phyloP scores from a whole-genome alignment of 257 asterid species.

The Ilex asprella region DNA sequence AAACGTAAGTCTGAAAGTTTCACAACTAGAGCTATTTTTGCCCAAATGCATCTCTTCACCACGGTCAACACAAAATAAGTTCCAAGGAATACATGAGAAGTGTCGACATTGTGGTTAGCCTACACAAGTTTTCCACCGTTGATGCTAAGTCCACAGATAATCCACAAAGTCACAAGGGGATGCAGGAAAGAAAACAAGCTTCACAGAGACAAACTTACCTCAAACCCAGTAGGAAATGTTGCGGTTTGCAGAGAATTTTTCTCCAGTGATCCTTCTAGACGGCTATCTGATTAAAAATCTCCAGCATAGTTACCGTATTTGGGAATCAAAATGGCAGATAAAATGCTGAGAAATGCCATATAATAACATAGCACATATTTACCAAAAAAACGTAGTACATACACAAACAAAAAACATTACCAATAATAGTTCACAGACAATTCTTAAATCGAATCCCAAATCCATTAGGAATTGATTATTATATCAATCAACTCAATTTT shows the following conservation, averaged over 20 bases:
- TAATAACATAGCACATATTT: not conserved
- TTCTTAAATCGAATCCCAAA: not conserved
- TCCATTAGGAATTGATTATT: not conserved
- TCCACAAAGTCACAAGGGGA: not conserved
- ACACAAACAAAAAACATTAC: not conserved
- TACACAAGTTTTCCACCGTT: too few relatives aligned
- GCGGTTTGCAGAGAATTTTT: not conserved
- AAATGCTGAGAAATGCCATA: not conserved
- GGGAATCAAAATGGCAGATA: not conserved
- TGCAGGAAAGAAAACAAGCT: not conserved
- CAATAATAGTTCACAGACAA: too few relatives aligned
- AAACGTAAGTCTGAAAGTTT: too few relatives aligned
- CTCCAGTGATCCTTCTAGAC: not conserved
- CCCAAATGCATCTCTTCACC: too few relatives aligned
- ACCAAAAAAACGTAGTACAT: too few relatives aligned
- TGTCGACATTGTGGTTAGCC: too few relatives aligned
- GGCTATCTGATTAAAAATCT: not conserved
- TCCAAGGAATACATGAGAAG: too few relatives aligned
- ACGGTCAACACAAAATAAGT: too few relatives aligned
- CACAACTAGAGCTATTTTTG: too few relatives aligned
- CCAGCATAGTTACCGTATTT: not conserved
- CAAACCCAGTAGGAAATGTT: slow-evolving; percentile 1
- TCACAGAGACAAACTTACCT: not conserved
- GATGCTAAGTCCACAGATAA: too few relatives aligned
- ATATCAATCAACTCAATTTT: too few relatives aligned